These are phyloP conservation scores for Xylaria cubensis DNA, from an alignment of 495 filamentous ascomycete genomes.

Conservation along the genomic window DNA sequence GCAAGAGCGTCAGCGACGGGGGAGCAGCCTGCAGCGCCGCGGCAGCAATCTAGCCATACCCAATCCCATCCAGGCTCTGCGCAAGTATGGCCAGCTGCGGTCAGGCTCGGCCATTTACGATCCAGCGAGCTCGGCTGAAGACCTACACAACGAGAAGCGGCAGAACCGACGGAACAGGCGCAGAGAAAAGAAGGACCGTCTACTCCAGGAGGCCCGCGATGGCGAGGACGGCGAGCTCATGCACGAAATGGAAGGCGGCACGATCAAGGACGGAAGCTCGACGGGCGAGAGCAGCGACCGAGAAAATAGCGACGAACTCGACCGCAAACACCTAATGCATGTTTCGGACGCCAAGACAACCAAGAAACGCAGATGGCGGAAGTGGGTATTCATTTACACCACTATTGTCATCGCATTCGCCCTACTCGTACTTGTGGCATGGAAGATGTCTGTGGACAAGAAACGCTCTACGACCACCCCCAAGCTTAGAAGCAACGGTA, in stretches of 20 bases:
- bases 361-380: constrained; percentile 51
- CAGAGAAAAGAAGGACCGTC: constrained; percentile 55
- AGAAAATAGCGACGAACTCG: constrained; percentile 61
- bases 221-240: constrained; percentile 78
- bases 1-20: constrained; percentile 58
- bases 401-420: constrained; percentile 58
- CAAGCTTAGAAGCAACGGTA: constrained; percentile 74
- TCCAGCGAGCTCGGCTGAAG: constrained; percentile 40
- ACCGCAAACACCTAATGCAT: constrained; percentile 53
- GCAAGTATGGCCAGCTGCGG: constrained; percentile 43
- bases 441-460: constrained; percentile 54
- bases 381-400: constrained; percentile 60
- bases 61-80: constrained; percentile 51
- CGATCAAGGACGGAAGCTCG: constrained; percentile 67
- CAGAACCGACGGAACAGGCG: constrained; percentile 47
- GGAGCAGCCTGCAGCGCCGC: constrained; percentile 54
- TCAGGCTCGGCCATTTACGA: constrained; percentile 43
- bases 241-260: constrained; percentile 88
- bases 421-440: constrained; percentile 56
- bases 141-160: constrained; percentile 59
- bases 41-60: constrained; percentile 55
- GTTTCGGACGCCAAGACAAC: constrained; percentile 52
- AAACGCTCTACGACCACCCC: constrained; percentile 29
- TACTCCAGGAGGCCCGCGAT: constrained; percentile 56
- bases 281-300: constrained; percentile 62